Percentiles rank a stretch among this genome's conserved stretches.
These are phyloP conservation scores for Cinnamomum micranthum DNA, from an alignment of 164 flowering plant species.

Conservation along the genomic window DNA sequence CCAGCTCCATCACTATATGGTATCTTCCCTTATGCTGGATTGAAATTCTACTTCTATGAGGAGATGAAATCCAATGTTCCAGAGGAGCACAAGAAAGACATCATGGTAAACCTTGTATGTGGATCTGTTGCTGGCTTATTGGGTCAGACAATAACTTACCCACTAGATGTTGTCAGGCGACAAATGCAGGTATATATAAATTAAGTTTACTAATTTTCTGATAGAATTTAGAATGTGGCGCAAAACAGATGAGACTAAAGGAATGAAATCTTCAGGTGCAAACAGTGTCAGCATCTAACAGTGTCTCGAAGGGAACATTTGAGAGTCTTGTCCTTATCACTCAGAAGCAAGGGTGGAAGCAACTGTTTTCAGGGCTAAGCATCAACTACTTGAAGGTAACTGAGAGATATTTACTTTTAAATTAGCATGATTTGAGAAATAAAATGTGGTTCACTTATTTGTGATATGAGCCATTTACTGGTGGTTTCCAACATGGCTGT, in stretches of 20 bases:
- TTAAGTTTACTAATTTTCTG: neutral
- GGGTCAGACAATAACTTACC: constrained; percentile 96
- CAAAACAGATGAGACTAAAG: neutral
- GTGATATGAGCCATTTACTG: neutral
- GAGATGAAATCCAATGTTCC: constrained; percentile 91
- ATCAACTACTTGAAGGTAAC: constrained; percentile 84
- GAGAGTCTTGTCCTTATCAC: constrained; percentile 57
- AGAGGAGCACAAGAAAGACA: constrained; percentile 59
- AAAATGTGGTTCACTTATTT: neutral
- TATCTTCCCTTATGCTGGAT: constrained; percentile 93
- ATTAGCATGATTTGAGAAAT: too few species aligned
- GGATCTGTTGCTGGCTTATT: constrained; percentile 92
- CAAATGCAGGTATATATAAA: constrained; percentile 86
- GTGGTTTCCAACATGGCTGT: neutral
- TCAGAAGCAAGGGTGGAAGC: constrained; percentile 84
- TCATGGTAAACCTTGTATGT: constrained; percentile 72
- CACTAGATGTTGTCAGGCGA: constrained; percentile 95
- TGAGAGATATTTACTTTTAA: neutral
- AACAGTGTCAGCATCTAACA: constrained; percentile 34
- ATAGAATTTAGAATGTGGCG: neutral
- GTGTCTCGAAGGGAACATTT: constrained; percentile 55
- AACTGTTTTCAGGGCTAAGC: constrained; percentile 91
- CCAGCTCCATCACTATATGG: constrained; percentile 99
- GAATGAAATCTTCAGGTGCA: constrained; percentile 48
- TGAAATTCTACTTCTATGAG: constrained; percentile 95